A percentile compares a stretch with the other conserved stretches of the same genome.
Conservation (phyloP, 345 rosid species). For the Rhodomyrtus tomentosa region DNA sequence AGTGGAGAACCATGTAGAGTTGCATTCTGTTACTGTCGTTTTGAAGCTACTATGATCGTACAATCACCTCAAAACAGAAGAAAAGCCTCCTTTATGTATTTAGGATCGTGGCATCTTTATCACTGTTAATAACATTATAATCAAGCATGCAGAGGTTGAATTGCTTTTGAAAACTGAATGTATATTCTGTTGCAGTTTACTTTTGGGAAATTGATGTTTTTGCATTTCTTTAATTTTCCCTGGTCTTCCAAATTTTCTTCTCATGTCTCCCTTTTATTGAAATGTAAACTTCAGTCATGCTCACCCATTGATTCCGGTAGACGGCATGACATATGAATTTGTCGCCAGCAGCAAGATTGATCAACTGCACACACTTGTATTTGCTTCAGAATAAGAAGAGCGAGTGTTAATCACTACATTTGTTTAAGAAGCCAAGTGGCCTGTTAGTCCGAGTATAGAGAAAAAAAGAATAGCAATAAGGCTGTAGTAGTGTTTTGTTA, state of each 20-base stretch:
- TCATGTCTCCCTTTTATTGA: background rate
- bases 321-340: background rate
- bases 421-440: background rate
- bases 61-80: background rate
- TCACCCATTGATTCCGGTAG: background rate
- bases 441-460: too few species aligned
- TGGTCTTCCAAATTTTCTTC: background rate
- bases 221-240: background rate
- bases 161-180: background rate
- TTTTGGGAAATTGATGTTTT: background rate
- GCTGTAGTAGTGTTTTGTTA: background rate
- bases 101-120: background rate
- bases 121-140: background rate
- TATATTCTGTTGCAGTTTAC: background rate
- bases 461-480: background rate
- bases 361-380: background rate
- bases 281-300: background rate
- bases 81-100: background rate
- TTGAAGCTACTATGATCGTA: background rate
- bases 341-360: background rate
- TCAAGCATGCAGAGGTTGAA: background rate
- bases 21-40: background rate
- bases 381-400: background rate
- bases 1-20: background rate
- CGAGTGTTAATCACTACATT: background rate